Percentiles rank a stretch among this genome's conserved stretches.
phyloP scores from a whole-genome alignment of 257 asterid genomes.

The Rauvolfia tetraphylla region DNA sequence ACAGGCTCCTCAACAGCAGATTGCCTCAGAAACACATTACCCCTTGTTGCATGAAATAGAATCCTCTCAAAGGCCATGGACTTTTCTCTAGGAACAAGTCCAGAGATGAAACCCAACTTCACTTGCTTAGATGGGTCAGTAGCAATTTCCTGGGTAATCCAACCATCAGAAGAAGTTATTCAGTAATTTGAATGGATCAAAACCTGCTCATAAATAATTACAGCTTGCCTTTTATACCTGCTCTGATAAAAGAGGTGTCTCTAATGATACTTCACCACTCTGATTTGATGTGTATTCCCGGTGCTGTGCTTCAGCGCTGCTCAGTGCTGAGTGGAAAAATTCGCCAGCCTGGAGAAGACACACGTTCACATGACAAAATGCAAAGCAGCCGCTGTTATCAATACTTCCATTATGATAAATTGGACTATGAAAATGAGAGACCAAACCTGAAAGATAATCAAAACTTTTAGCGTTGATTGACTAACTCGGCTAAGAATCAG shows the following conservation, averaged over 20 bases:
- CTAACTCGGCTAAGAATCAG: neutral
- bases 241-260: conserved; percentile 72
- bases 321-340: conserved; percentile 69
- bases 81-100: conserved; percentile 92
- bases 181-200: neutral
- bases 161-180: conserved; percentile 14
- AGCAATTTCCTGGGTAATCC: conserved; percentile 45
- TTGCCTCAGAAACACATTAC: conserved; percentile 86
- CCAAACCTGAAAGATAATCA: neutral
- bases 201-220: neutral
- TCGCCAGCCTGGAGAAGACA: conserved; percentile 65
- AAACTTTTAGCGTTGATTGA: neutral
- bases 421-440: neutral
- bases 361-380: neutral
- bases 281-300: conserved; percentile 63
- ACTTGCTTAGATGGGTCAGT: conserved; percentile 89
- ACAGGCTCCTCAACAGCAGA: conserved; percentile 74
- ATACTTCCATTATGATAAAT: neutral
- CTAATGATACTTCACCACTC: conserved; percentile 83
- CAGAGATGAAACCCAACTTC: conserved; percentile 78
- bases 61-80: conserved; percentile 96
- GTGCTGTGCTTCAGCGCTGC: conserved; percentile 81
- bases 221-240: conserved; percentile 40
- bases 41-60: conserved; percentile 97
- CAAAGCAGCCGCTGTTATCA: conserved; percentile 4